phyloP scores from a whole-genome alignment of 176 grass and related monocot genomes.

The Chloris gayana region DNA sequence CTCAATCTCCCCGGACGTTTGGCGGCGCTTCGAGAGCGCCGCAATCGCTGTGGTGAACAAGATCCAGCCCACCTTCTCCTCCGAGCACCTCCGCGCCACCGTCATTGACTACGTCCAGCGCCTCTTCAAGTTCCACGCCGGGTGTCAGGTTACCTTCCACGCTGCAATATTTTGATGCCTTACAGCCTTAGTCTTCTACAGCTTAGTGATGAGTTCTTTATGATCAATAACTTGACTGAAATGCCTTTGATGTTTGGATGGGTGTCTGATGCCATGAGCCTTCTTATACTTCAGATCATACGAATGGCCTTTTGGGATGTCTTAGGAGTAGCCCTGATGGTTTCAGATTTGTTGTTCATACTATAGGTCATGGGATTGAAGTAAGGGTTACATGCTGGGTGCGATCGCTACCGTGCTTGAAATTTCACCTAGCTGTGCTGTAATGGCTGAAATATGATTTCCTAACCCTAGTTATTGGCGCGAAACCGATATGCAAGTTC shows the following conservation, averaged over 20 bases:
- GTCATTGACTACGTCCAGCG: constrained; percentile 72
- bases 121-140: constrained; percentile 46
- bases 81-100: constrained; percentile 64
- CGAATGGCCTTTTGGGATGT: background rate
- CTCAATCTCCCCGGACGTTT: constrained; percentile 48
- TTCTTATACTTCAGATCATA: background rate
- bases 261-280: background rate
- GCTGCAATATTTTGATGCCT: background rate
- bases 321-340: background rate
- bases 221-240: background rate
- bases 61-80: constrained; percentile 75
- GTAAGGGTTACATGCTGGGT: background rate
- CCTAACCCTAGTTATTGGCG: background rate
- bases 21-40: constrained; percentile 71
- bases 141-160: constrained; percentile 41
- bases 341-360: background rate
- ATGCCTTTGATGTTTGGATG: background rate
- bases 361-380: constrained; percentile 18
- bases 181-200: background rate
- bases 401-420: background rate
- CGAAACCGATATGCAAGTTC: background rate
- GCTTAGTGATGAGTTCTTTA: background rate
- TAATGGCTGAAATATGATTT: background rate
- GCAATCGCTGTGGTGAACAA: constrained; percentile 49
- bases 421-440: background rate